Evolutionary conservation across 2,329 filamentous ascomycete species (phyloP), one percentile per base, ranked within the genome.

Genomic region (Claviceps sorghi): DNA sequence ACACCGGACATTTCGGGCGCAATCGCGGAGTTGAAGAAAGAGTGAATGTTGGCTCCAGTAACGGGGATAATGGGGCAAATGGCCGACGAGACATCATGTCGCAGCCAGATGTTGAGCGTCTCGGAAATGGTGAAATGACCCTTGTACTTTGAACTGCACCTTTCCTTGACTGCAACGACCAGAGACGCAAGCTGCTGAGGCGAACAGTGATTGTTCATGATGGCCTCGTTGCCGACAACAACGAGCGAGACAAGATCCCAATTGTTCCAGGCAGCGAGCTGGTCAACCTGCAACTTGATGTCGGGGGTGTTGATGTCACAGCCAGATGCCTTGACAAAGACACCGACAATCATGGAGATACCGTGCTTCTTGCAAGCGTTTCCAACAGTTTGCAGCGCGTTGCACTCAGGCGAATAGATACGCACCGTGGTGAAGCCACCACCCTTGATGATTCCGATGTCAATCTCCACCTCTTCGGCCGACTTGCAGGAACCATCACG

Each of bases 351-450:
- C 69, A 96, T 73, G 67, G 84, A 83, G 55, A 96, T 65, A 55
- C 84, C 83, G 67, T 83, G 65, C 60, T 78, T 68, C 62, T 77
- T 69, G 70, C 78, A 82, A 54, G 87, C 86, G 44, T 71, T 69
- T 57, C 87, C 87, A 54, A 96, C 83, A 69, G 79, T 83, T 65
- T 82, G 70, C 55, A 95, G 84, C 52, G 84, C 84, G 69, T 79
- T 76, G 77, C 91, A 97, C 78, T 96, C 90, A 60, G 89, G 90
- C 58, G 84, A 88, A 81, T 97, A 97, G 65, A 93, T 75, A 68
- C 91, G 90, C 66, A 91, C 67, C 49, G 78, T 73, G 57, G 69
- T 70, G 78, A 90, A 88, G 55, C 85, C 86, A 58, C 79, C 78
- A 51, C 60, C 49, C 62, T 81, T 78, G 64, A 91, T 84, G 54